Percentiles rank a stretch among this genome's conserved stretches.
phyloP scores from a whole-genome alignment of 179 eudicot species.

The Patellifolia procumbens region DNA sequence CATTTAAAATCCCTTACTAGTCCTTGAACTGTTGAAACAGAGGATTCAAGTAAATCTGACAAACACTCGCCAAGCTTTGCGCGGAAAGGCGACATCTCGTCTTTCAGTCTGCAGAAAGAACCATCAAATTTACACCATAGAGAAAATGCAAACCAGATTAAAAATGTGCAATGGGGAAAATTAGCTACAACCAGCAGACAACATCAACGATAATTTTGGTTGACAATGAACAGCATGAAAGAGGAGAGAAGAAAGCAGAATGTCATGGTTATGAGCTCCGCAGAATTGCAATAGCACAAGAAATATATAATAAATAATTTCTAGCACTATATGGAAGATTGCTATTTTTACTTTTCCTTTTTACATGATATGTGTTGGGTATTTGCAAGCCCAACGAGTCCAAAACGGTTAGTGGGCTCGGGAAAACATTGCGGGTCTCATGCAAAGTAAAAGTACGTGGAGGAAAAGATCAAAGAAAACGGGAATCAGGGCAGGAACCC shows the following conservation, averaged over 20 bases:
- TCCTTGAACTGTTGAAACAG: conserved; percentile 54
- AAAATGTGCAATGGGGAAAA: conserved; percentile 4
- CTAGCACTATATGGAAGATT: neutral
- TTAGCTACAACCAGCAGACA: neutral
- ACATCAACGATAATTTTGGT: neutral
- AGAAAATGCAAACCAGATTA: neutral
- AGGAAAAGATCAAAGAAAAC: too few relatives aligned
- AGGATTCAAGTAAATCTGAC: conserved; percentile 58
- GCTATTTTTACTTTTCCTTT: neutral
- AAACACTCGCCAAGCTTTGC: conserved; percentile 50
- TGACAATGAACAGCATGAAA: neutral
- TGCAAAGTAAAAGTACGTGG: too few relatives aligned
- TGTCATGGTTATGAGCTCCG: neutral
- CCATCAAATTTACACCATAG: conserved; percentile 7
- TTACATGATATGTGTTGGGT: too few relatives aligned
- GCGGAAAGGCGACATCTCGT: conserved; percentile 45
- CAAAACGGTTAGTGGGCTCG: too few relatives aligned
- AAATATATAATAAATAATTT: neutral
- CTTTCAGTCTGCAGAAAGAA: conserved; percentile 56
- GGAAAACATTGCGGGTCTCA: too few relatives aligned
- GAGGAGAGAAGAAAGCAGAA: neutral
- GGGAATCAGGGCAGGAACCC: too few relatives aligned
- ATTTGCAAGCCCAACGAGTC: too few relatives aligned
- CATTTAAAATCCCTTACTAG: conserved; percentile 37
- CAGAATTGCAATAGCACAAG: neutral